Conservation (phyloP, 345 rosid species). For the Chamaenerion angustifolium region DNA sequence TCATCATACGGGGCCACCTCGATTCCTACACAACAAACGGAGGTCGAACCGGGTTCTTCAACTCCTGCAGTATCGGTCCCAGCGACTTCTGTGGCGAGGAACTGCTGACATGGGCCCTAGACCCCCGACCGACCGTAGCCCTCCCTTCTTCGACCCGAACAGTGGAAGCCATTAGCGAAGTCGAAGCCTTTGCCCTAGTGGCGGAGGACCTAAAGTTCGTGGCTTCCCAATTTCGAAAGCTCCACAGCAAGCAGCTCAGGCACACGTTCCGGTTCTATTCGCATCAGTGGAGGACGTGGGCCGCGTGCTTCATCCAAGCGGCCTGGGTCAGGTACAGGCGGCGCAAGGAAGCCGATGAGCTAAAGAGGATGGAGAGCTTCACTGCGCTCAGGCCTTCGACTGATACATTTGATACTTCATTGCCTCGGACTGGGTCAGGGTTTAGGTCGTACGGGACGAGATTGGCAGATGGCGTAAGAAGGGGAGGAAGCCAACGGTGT, state of each 20-base stretch:
- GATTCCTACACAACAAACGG: conserved; percentile 41
- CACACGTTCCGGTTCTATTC: conserved; percentile 39
- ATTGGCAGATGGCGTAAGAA: conserved; percentile 15
- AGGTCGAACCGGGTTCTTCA: conserved; percentile 39
- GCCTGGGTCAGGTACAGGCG: conserved; percentile 30
- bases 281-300: conserved; percentile 48
- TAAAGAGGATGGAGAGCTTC: conserved; percentile 16
- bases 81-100: conserved; percentile 58
- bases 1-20: conserved; percentile 38
- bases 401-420: neutral
- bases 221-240: conserved; percentile 34
- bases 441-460: conserved; percentile 9
- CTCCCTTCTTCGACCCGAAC: no score
- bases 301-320: conserved; percentile 4
- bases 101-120: conserved; percentile 38
- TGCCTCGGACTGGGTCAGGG: conserved; percentile 5
- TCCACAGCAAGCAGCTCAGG: conserved; percentile 32
- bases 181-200: conserved; percentile 4
- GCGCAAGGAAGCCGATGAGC: conserved; percentile 23
- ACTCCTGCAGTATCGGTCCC: conserved; percentile 30
- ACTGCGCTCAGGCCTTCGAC: neutral
- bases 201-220: conserved; percentile 40
- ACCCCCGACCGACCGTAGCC: conserved; percentile 26
- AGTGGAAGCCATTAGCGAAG: no score
- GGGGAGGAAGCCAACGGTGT: conserved; percentile 22